Conservation (phyloP, 768 basidiomycete genomes). For the Sporobolomyces phaffii region DNA sequence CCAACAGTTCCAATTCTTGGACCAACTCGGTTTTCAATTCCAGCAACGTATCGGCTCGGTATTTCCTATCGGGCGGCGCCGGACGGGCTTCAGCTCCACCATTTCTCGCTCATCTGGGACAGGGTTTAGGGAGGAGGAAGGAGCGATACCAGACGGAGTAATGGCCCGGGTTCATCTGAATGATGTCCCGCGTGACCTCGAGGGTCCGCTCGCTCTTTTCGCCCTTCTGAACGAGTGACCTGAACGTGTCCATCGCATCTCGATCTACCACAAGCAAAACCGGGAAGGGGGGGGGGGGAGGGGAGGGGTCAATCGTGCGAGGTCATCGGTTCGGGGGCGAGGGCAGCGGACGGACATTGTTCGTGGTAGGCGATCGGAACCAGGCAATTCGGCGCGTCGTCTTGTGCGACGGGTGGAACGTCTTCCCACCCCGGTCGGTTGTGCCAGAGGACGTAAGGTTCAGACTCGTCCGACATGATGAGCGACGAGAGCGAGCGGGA, state of each 20-base stretch:
- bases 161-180: constrained; percentile 87
- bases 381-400: constrained; percentile 67
- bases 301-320: background rate
- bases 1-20: constrained; percentile 76
- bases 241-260: constrained; percentile 87
- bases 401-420: constrained; percentile 69
- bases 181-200: constrained; percentile 78
- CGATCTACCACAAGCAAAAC: constrained; percentile 57
- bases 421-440: constrained; percentile 59
- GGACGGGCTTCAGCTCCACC: too few species aligned
- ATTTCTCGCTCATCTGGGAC: background rate
- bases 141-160: constrained; percentile 83
- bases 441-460: constrained; percentile 15
- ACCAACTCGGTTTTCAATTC: constrained; percentile 62
- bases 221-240: constrained; percentile 66
- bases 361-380: constrained; percentile 86
- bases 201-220: constrained; percentile 79
- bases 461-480: constrained; percentile 29
- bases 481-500: constrained; percentile 46
- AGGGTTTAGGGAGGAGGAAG: background rate
- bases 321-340: background rate
- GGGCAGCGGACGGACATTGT: constrained; percentile 61
- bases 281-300: constrained; percentile 10
- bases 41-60: constrained; percentile 79
- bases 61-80: constrained; percentile 81